A percentile compares a stretch with the other conserved stretches of the same genome.
Conservation (phyloP, 306 rosid species). For the Castanea mollissima region DNA sequence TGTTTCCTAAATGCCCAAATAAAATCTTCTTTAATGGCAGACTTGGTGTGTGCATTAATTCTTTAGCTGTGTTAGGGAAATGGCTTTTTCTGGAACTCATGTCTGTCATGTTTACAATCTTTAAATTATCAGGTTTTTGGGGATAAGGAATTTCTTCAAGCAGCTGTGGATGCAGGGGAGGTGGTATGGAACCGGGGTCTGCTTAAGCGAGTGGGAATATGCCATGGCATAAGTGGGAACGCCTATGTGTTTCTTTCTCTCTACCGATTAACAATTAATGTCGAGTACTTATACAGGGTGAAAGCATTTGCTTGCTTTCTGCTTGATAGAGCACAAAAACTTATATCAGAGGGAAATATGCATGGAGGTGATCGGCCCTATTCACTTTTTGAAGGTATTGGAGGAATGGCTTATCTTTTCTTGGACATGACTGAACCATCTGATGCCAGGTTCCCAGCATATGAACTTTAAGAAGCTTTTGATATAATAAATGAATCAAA, state of each 20-base stretch:
- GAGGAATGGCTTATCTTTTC: conserved; percentile 67
- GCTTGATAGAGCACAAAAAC: conserved; percentile 50
- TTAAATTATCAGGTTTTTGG: conserved; percentile 55
- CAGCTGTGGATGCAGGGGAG: conserved; percentile 70
- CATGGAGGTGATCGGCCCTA: conserved; percentile 81
- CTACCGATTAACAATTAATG: conserved; percentile 62
- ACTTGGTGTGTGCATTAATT: neutral
- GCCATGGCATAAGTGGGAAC: conserved; percentile 87
- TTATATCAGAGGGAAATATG: conserved; percentile 63
- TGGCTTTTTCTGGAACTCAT: neutral
- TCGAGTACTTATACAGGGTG: conserved; percentile 58
- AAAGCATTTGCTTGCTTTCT: conserved; percentile 81
- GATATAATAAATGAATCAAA: neutral
- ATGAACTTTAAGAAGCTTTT: conserved; percentile 46
- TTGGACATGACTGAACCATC: conserved; percentile 73
- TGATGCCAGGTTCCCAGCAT: conserved; percentile 65
- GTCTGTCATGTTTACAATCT: neutral
- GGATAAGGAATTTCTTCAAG: conserved; percentile 60
- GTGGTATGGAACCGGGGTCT: conserved; percentile 78
- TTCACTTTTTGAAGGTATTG: conserved; percentile 78
- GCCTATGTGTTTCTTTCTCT: conserved; percentile 78
- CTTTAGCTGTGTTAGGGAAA: neutral
- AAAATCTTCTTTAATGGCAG: neutral
- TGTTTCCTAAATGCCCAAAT: neutral
- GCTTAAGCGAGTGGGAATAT: conserved; percentile 78